A percentile compares a stretch with the other conserved stretches of the same genome.
Evolutionary conservation across 2,329 filamentous ascomycete species (phyloP).

Genomic region (Nothophoma quercina): DNA sequence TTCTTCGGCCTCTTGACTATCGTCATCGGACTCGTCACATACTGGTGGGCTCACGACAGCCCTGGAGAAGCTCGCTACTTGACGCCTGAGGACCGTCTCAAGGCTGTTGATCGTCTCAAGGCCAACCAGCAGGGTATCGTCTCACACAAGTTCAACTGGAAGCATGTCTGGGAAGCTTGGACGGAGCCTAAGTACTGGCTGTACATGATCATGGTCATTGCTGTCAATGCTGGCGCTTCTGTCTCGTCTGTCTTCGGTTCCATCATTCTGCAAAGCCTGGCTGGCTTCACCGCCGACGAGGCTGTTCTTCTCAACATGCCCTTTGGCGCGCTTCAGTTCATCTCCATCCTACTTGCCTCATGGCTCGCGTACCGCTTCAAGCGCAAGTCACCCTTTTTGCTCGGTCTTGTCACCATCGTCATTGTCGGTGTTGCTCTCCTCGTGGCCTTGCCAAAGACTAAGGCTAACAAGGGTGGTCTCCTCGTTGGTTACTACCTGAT

Average conservation of each 20-base stretch:
- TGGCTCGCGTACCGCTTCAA: slow-evolving; percentile 67
- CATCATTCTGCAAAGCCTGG: slow-evolving; percentile 63
- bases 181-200: slow-evolving; percentile 64
- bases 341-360: slow-evolving; percentile 48
- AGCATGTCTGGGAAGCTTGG: slow-evolving; percentile 67
- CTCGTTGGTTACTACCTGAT: slow-evolving; percentile 71
- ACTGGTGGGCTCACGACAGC: slow-evolving; percentile 61
- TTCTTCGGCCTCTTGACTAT: slow-evolving; percentile 53
- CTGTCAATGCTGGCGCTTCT: slow-evolving; percentile 48
- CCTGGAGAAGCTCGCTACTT: slow-evolving; percentile 67
- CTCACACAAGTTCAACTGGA: slow-evolving; percentile 70
- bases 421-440: slow-evolving; percentile 67
- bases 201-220: slow-evolving; percentile 36
- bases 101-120: slow-evolving; percentile 74
- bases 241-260: slow-evolving; percentile 67
- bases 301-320: slow-evolving; percentile 65
- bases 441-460: slow-evolving; percentile 56
- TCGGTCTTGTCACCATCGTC: slow-evolving; percentile 58
- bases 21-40: slow-evolving; percentile 49
- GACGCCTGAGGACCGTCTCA: slow-evolving; percentile 68
- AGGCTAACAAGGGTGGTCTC: slow-evolving; percentile 55
- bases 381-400: slow-evolving; percentile 63
- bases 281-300: slow-evolving; percentile 66
- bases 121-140: slow-evolving; percentile 78
- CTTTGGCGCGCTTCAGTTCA: slow-evolving; percentile 51